Percentiles rank a stretch among this genome's conserved stretches.
phyloP scores from a whole-genome alignment of 805 yeast species.

The Candida hungchunana region DNA sequence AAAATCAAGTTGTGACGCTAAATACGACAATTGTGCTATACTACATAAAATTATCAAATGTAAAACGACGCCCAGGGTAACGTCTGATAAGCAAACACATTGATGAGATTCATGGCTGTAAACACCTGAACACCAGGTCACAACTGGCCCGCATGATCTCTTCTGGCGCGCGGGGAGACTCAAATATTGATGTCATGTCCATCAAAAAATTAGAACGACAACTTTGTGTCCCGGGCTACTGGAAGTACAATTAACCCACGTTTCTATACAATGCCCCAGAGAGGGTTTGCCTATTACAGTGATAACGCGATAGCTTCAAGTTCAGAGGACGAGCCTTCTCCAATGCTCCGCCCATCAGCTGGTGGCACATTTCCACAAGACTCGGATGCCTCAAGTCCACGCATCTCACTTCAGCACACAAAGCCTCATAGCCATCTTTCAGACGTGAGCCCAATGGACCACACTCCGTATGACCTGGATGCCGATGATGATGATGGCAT shows the following conservation, averaged over 20 bases:
- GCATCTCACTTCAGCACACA: background rate
- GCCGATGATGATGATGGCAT: constrained; percentile 2
- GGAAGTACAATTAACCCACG: too few relatives aligned
- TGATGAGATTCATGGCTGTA: too few relatives aligned
- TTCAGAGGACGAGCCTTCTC: constrained; percentile 23
- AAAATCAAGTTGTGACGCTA: constrained; percentile 11
- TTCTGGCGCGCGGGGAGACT: too few relatives aligned
- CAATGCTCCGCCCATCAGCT: constrained; percentile 15
- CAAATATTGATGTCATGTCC: too few relatives aligned
- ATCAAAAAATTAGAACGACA: too few relatives aligned
- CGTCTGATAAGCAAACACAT: too few relatives aligned
- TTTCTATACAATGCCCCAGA: constrained; percentile 3
- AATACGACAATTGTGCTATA: background rate
- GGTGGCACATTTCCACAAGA: background rate
- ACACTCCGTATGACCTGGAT: constrained; percentile 2
- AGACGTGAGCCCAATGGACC: constrained; percentile 3
- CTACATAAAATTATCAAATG: too few relatives aligned
- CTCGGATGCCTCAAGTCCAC: constrained; percentile 4
- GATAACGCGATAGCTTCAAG: constrained; percentile 24
- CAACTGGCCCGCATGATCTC: too few relatives aligned
- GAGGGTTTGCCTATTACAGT: constrained; percentile 12
- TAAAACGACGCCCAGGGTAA: too few relatives aligned
- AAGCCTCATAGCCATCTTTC: constrained; percentile 2
- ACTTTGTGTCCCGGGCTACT: too few relatives aligned
- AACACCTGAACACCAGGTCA: too few relatives aligned